phyloP scores from a whole-genome alignment of 768 basidiomycete species.

The Gelatoporia subvermispora region DNA sequence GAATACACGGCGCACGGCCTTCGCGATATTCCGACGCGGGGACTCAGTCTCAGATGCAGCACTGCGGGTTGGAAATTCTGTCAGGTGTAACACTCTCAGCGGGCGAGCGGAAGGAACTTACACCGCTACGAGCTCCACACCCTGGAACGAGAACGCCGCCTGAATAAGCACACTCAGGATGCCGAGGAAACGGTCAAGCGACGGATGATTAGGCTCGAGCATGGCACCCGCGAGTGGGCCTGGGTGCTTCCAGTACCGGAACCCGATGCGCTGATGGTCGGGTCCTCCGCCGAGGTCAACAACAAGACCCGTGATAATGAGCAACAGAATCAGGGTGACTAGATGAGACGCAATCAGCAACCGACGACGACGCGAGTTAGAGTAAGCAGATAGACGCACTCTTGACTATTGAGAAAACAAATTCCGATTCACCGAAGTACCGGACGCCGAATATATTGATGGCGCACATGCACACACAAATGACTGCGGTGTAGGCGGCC shows the following conservation, averaged over 20 bases:
- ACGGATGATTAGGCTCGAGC: conserved; percentile 25
- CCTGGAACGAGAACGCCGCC: conserved; percentile 73
- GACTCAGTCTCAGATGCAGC: conserved; percentile 74
- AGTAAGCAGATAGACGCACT: conserved; percentile 30
- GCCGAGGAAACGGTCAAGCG: conserved; percentile 38
- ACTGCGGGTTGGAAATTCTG: conserved; percentile 28
- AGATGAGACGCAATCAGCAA: conserved; percentile 2
- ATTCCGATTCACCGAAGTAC: conserved; percentile 72
- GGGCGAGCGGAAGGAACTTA: conserved; percentile 24
- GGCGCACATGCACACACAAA: conserved; percentile 51
- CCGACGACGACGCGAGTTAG: neutral
- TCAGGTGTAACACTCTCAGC: conserved; percentile 6
- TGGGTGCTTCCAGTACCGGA: conserved; percentile 73
- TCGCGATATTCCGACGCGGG: conserved; percentile 75
- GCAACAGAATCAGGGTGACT: conserved; percentile 59
- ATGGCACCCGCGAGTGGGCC: conserved; percentile 42
- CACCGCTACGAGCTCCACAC: conserved; percentile 73
- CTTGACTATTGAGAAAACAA: conserved; percentile 62
- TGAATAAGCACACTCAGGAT: conserved; percentile 41
- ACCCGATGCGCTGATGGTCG: conserved; percentile 58
- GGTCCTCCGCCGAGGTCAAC: conserved; percentile 81
- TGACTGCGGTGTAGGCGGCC: conserved; percentile 51
- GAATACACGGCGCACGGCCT: conserved; percentile 72
- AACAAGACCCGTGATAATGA: conserved; percentile 59
- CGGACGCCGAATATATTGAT: conserved; percentile 73